Conservation (phyloP, 805 yeast species). For the Candida odintsovae region DNA sequence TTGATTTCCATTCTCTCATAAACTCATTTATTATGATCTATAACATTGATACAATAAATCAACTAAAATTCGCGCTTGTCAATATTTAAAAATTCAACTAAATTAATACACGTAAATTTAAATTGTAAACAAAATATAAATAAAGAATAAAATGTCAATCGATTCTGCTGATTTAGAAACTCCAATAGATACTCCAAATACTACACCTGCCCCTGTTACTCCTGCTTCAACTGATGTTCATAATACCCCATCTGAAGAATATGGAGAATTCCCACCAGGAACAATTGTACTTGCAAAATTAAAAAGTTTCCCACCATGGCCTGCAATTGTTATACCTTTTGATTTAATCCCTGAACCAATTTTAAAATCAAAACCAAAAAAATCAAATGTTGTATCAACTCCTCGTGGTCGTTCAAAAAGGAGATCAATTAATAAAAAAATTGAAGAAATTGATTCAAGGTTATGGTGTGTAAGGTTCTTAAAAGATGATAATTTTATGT, state of each 20-base stretch:
- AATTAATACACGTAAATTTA: too few species aligned
- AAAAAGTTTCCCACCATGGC: conserved; percentile 89
- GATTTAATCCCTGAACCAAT: conserved; percentile 56
- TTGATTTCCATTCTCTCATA: too few species aligned
- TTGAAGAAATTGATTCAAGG: conserved; percentile 7
- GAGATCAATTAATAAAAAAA: background rate
- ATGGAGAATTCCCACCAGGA: conserved; percentile 38
- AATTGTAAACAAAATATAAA: background rate
- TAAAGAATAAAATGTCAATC: background rate
- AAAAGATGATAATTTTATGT: conserved; percentile 66
- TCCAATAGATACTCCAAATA: background rate
- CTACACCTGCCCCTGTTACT: too few species aligned
- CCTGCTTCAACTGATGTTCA: too few species aligned
- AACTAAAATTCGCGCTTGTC: too few species aligned
- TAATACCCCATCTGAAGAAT: conserved; percentile 4
- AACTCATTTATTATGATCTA: too few species aligned
- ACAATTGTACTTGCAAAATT: conserved; percentile 68
- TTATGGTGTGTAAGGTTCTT: conserved; percentile 59
- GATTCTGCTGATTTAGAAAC: background rate
- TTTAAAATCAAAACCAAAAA: conserved; percentile 43
- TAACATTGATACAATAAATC: too few species aligned
- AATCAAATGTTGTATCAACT: conserved; percentile 9
- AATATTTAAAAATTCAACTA: too few species aligned
- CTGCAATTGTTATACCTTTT: conserved; percentile 70
- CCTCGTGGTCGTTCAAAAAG: conserved; percentile 7